Base-by-base conservation (phyloP, 2,329 filamentous ascomycete species). In the Fusarium sambucinum region DNA sequence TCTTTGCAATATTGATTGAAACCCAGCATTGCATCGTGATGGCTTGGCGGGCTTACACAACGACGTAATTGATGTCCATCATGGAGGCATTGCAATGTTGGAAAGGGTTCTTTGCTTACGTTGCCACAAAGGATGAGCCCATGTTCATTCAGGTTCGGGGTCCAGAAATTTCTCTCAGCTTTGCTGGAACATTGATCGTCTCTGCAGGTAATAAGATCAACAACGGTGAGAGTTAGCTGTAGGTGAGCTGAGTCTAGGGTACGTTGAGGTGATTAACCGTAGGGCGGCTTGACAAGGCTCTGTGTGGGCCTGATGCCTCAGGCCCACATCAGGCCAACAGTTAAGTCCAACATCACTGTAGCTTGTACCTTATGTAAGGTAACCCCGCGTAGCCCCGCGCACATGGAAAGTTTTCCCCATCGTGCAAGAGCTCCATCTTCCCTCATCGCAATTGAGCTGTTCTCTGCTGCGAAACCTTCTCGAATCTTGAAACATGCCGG, bases 31-130 rank as follows among this genome's bases (percentile, higher is more conserved):
- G 47, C 5, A 21, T 45, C 19, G 21, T 16, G 33, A 47, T 14
- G 6, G 27, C 52, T 53, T 64, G 61, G 45, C 45, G n/a, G 40
- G 25, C 45, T 46, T 33, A 41, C 45, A 57, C 46, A 62, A 51
- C 59, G 53, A 64, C 59, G 61, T 64, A 64, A 64, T 64, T 37
- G 13, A 27, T 25, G 45, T 52, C 25, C 14, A 44, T n/a, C 27
- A 55, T 48, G 33, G 33, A 48, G 16, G 29, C 25, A 40, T 47
- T 27, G 45, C 8, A 50, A n/a, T 41, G n/a, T n/a, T n/a, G n/a
- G n/a, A n/a, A n/a, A n/a, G 17, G 30, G 33, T 19, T 16, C 19
- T 14, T 27, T 25, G 19, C 38, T 63, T 63, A 30, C 52, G 23
- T 63, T 50, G 59, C 45, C 59, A 63, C 52, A 13, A 21, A 19